Evolutionary conservation across 1,139 yeast genomes (phyloP), one percentile per base, ranked within the genome.

Genomic region (Ogataea hybrid): DNA sequence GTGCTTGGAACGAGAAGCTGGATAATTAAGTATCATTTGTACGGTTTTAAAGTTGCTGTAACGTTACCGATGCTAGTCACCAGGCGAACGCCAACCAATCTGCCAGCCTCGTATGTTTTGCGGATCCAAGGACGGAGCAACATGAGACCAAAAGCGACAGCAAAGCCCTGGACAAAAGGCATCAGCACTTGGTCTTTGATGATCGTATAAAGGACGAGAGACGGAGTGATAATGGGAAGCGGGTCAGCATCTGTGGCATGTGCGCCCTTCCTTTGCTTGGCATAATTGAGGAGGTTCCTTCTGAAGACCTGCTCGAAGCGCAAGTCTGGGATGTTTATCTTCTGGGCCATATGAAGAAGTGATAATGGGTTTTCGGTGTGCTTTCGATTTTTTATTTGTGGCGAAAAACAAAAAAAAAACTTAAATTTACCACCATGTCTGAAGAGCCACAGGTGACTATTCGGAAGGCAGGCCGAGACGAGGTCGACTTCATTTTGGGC

Each of bases 401-500:
- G 39, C 36, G 39, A 35, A 18, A 37, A 32, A 15, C 15, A 23
- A 25, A 23, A 25, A 29, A 39, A 17, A 32, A 25, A 25, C 15
- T 25, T 15, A 40, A 21, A 35, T 32, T 35, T 4, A 9, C n/a
- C 37, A 41, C 22, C 25, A 50, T 51, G 53, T 39, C 49, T 12
- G 71, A 68, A 41, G 85, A 79, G 37, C 96, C 97, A 18, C 82
- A 86, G 52, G 86, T 92, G 49, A 89, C 94, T 39, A 92, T 92
- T 61, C 80, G 97, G 64, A 84, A 83, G 56, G 79, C 92, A 22
- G 90, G 85, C 35, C 73, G 74, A 50, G 97, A 90, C 58, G 86
- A 81, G 56, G 97, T 92, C 43, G 95, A 92, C 64, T 85, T 94
- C 60, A 88, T 90, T 41, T 68, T 94, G 48, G 78, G 87, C 43